Percentiles rank a stretch among this genome's conserved stretches.
phyloP scores from a whole-genome alignment of 768 basidiomycete species.

The Naganishia antarctica region DNA sequence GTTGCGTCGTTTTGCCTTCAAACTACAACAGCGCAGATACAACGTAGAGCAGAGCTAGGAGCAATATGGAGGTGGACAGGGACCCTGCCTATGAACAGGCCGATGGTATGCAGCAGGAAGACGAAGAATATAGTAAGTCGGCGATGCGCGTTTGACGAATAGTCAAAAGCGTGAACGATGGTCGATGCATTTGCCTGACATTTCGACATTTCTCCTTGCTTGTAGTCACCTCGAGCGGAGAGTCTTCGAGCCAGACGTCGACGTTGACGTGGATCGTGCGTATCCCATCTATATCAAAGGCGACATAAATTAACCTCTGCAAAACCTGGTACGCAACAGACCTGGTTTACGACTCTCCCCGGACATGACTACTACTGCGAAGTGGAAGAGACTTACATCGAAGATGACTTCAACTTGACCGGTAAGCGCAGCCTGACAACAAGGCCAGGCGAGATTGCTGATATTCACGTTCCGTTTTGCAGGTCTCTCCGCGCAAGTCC shows the following conservation, averaged over 20 bases:
- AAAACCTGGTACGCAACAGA: too few relatives aligned
- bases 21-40: too few relatives aligned
- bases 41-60: neutral
- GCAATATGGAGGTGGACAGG: slow-evolving; percentile 7
- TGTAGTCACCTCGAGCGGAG: slow-evolving; percentile 45
- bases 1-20: neutral
- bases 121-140: slow-evolving; percentile 21
- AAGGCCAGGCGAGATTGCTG: too few relatives aligned
- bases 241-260: slow-evolving; percentile 46
- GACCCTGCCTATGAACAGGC: slow-evolving; percentile 4
- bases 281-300: too few relatives aligned
- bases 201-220: neutral
- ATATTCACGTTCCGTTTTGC: neutral
- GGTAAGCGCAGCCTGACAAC: too few relatives aligned
- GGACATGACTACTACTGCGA: slow-evolving; percentile 95
- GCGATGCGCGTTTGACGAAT: neutral
- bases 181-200: neutral
- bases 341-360: slow-evolving; percentile 47
- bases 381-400: slow-evolving; percentile 96
- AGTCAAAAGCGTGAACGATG: neutral
- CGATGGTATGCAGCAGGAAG: slow-evolving; percentile 4
- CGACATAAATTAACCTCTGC: too few relatives aligned
- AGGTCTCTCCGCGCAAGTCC: slow-evolving; percentile 59
- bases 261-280: slow-evolving; percentile 49
- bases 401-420: slow-evolving; percentile 99